Evolutionary conservation across 2,329 filamentous ascomycete species (phyloP).

Genomic region (Pyrenochaeta sp.): DNA sequence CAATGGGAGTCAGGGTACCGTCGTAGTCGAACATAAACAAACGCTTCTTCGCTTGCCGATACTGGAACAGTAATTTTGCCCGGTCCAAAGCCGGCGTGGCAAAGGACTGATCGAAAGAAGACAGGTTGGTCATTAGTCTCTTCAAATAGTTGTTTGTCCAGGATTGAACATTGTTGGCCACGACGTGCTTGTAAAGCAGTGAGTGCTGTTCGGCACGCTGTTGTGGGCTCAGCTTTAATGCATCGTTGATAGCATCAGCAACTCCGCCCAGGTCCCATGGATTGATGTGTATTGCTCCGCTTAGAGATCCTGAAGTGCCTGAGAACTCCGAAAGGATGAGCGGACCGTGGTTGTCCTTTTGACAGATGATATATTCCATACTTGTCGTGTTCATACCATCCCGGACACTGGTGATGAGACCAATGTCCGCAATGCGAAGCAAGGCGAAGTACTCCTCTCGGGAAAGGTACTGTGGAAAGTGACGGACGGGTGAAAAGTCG

Average conservation of each 20-base stretch:
- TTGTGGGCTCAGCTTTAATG: constrained; percentile 76
- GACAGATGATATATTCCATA: constrained; percentile 92
- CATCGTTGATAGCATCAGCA: constrained; percentile 81
- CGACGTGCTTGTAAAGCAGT: constrained; percentile 83
- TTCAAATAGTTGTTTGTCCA: constrained; percentile 86
- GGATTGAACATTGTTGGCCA: constrained; percentile 81
- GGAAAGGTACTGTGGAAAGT: constrained; percentile 91
- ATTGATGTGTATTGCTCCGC: constrained; percentile 92
- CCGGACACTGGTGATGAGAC: constrained; percentile 91
- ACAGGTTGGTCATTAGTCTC: constrained; percentile 80
- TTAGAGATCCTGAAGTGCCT: constrained; percentile 85
- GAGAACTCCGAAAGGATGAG: constrained; percentile 97
- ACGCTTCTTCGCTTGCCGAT: constrained; percentile 77
- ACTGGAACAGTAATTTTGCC: constrained; percentile 74
- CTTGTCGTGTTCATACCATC: constrained; percentile 99
- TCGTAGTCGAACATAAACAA: constrained; percentile 99
- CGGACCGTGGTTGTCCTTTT: constrained; percentile 84
- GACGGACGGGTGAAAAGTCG: constrained; percentile 88
- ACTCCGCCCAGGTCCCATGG: constrained; percentile 91
- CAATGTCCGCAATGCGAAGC: constrained; percentile 88
- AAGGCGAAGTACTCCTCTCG: constrained; percentile 94
- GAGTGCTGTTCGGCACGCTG: constrained; percentile 74
- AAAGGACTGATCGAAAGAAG: constrained; percentile 76
- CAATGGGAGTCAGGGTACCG: constrained; percentile 92
- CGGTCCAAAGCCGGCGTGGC: constrained; percentile 85